Base-by-base conservation (phyloP, 2,329 filamentous ascomycete species). In the Hymenotorrendiella dingleyae region DNA sequence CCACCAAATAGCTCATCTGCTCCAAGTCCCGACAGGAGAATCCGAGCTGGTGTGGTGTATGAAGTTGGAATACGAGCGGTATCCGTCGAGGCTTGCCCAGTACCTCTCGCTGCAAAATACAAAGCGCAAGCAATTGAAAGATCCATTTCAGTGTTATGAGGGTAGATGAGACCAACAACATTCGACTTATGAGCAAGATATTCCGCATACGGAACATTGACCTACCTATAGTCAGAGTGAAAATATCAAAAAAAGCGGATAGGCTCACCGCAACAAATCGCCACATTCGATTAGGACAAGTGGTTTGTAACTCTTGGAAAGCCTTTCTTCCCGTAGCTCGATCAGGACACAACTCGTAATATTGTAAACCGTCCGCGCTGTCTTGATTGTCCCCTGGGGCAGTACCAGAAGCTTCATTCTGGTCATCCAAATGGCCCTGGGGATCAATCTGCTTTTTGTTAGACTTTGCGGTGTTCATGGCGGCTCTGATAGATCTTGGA, bases 91-190 rank as follows among this genome's bases (percentile, higher is more conserved):
- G 54, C 54, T 29, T 66, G 28, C 71, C 67, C 14, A 62, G 52
- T 0, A 83, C 89, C 91, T 28, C 88, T 77, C 0, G 91, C 82
- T 5, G 93, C 89, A 67, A 98, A 98, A 63, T 96, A 97, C n/a
- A 98, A 71, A 0, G 93, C 93, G 54, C 78, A 84, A 0, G 86
- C 85, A 55, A 98, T 98, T 3, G 93, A 98, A 1, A 98, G 72
- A 57, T 98, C 93, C 93, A 98, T 98, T 64, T 98, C 93, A 0
- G 93, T 98, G 53, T 95, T 91, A 64, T 98, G 93, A 0, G 93
- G 93, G 54, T 84, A 74, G 62, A 98, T 96, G 14, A 98, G 70
- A 2, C 78, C 73, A 27, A 90, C 75, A 16, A 98, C 76, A 20
- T 73, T 73, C 3, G 73, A 58, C 48, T 86, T 79, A 55, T 94